Base-by-base conservation (phyloP, 2,329 filamentous ascomycete species). In the Tolypocladium endophyticum region DNA sequence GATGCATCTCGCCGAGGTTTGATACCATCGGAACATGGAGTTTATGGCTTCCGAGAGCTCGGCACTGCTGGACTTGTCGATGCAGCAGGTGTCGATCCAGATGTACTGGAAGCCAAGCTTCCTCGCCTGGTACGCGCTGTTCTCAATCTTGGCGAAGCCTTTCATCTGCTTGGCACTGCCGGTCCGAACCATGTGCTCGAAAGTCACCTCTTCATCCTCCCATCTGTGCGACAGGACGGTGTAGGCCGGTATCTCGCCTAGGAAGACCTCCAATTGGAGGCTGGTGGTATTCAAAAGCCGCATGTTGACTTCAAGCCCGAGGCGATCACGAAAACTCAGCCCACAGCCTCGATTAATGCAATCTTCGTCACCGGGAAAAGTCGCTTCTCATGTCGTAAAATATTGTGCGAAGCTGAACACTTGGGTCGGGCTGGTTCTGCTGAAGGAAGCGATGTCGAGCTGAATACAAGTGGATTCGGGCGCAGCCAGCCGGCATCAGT, bases 151-250 rank as follows among this genome's bases (percentile, higher is more conserved):
- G 58, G 60, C 36, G 60, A 66, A 68, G 9, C 65, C 67, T n/a
- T 61, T 35, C 18, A 61, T 33, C 4, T 53, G 35, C 57, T 57
- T 47, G 45, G 52, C 43, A 4, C 55, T 41, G n/a, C 56, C 23
- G 2, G 20, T 23, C 7, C 1, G 8, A 1, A 53, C 55, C 33
- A 66, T 55, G 47, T 69, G 65, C 56, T 70, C 64, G 41, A 66
- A 66, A 2, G 64, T 64, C 3, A 68, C 63, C 50, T 71, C 68
- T 33, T 62, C 67, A 11, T 56, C 30, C 45, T 64, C 64, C 69
- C 69, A 71, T 1, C 66, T 70, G 39, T 71, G 69, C 4, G 69
- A 71, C 9, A 71, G 61, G 56, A 71, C 70, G 43, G 68, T 67
- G 38, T 69, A 70, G 1, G 61, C 61, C 2, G 68, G 68, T 30